Base-by-base conservation (phyloP, 2,329 filamentous ascomycete genomes). In the Monilinia fructigena region DNA sequence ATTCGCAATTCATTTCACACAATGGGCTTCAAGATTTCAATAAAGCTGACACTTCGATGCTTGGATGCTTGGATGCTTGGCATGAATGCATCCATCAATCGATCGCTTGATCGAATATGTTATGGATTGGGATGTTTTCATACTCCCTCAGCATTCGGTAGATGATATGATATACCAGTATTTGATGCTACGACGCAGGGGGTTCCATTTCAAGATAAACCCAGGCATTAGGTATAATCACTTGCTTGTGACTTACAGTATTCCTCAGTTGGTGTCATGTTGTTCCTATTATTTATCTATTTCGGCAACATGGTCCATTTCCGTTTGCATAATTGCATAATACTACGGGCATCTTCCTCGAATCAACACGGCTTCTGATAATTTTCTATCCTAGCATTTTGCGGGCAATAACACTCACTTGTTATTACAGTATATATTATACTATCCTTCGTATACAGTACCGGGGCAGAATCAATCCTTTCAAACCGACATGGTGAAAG, bases 401-500 rank as follows among this genome's bases (percentile, higher is more conserved):
- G 42, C 38, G 16, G n/a, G 56, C 28, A 48, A 38, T 35, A 28
- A 26, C 14, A 40, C 23, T 20, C 23, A 18, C 5, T 35, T 35
- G 31, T 35, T 35, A 35, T 35, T 35, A 6, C 7, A 35, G 31
- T n/a, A n/a, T n/a, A n/a, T 35, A 35, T 6, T 18, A 45, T 45
- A 2, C 12, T 14, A 14, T 40, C 45, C 4, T 7, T n/a, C 18
- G 45, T 48, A 48, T 48, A n/a, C 20, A 12, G 7, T 47, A n/a
- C 56, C 10, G n/a, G 31, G 45, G 28, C 45, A 50, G 45, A n/a
- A 60, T 38, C 45, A 35, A 20, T 12, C 31, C 28, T 38, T 60
- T 45, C 45, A 38, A 45, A 60, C 56, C 58, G 58, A 16, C 16
- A 60, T 60, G 45, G 45, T 50, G 58, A 45, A 50, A 38, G 58